These are phyloP conservation scores for Forsythia suspensa DNA, from an alignment of 257 asterid genomes.

Conservation along the genomic window DNA sequence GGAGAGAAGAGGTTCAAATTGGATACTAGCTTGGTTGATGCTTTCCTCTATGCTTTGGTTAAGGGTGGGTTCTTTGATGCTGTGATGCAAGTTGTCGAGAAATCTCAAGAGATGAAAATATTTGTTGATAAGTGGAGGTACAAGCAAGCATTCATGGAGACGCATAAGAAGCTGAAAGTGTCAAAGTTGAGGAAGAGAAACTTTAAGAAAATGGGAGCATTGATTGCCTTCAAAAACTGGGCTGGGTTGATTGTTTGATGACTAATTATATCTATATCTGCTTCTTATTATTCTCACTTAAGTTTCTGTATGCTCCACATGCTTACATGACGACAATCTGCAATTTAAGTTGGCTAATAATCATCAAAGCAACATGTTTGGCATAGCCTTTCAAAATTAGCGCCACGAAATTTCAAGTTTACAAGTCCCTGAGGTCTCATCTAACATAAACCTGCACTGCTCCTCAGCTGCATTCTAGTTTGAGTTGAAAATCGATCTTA, in stretches of 20 bases:
- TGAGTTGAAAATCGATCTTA: not conserved
- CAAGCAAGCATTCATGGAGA: constrained; percentile 99
- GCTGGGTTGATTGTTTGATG: constrained; percentile 77
- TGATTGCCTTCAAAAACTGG: constrained; percentile 93
- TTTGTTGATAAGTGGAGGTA: constrained; percentile 95
- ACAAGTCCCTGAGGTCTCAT: not conserved
- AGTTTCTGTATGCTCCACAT: not conserved
- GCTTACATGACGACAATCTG: not conserved
- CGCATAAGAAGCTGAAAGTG: constrained; percentile 80
- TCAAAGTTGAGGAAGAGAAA: constrained; percentile 71
- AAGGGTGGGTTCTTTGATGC: constrained; percentile 98
- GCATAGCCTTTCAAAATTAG: not conserved
- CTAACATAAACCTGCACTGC: not conserved
- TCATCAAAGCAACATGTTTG: not conserved
- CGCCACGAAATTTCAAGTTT: not conserved
- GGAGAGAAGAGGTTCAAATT: constrained; percentile 53
- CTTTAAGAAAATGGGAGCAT: constrained; percentile 68
- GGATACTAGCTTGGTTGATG: constrained; percentile 67
- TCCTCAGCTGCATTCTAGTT: not conserved
- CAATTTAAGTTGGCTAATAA: not conserved
- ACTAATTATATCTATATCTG: constrained; percentile 3
- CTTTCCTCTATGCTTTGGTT: constrained; percentile 80
- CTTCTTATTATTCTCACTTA: constrained; percentile 9
- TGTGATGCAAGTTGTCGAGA: constrained; percentile 92
- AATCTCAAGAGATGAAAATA: constrained; percentile 67